Percentiles rank a stretch among this genome's conserved stretches.
Conservation (phyloP, 306 rosid species). For the Castanospermum australe region DNA sequence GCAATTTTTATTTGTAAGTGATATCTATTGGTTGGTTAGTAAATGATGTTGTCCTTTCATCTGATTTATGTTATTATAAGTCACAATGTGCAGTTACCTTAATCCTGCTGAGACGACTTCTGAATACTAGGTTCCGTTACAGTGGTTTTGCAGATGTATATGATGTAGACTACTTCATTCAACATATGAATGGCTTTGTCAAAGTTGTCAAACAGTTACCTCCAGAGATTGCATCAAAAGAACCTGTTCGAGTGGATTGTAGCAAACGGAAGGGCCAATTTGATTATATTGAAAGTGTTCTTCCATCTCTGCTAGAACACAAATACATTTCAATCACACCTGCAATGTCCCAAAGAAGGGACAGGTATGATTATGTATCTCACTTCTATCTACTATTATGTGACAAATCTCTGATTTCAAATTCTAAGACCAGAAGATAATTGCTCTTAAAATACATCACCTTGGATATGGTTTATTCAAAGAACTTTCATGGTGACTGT, state of each 20-base stretch:
- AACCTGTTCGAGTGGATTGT: constrained; percentile 78
- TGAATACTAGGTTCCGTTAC: constrained; percentile 35
- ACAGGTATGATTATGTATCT: constrained; percentile 55
- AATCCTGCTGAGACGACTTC: neutral
- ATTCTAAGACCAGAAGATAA: neutral
- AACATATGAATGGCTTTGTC: constrained; percentile 68
- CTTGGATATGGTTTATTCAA: neutral
- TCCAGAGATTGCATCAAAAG: constrained; percentile 56
- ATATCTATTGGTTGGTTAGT: neutral
- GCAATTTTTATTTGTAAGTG: neutral
- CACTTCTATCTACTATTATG: neutral
- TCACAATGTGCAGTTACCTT: neutral
- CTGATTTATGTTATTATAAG: neutral
- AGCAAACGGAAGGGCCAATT: constrained; percentile 93
- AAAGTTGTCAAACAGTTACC: constrained; percentile 77
- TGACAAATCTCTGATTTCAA: neutral
- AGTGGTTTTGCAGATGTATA: constrained; percentile 91
- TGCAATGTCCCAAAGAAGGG: constrained; percentile 92
- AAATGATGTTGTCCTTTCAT: neutral
- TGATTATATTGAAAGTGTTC: constrained; percentile 84
- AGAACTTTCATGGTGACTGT: neutral
- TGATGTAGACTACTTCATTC: constrained; percentile 82
- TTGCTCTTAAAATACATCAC: neutral
- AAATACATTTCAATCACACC: constrained; percentile 85
- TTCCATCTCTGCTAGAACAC: constrained; percentile 73